A percentile compares a stretch with the other conserved stretches of the same genome.
Conservation (phyloP, 495 filamentous ascomycete species). For the Opeltia flavorubescens region DNA sequence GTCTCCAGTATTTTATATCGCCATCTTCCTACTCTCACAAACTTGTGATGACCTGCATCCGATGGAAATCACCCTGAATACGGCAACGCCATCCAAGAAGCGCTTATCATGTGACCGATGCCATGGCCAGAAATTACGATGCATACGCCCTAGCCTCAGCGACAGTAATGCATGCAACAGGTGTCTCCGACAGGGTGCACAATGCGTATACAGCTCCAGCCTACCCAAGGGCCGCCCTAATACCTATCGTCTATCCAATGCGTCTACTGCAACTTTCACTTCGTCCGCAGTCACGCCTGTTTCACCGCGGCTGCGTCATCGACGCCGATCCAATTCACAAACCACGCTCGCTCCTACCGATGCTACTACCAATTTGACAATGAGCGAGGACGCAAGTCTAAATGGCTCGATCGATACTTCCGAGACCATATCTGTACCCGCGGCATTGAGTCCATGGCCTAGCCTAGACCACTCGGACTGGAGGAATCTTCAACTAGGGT, state of each 20-base stretch:
- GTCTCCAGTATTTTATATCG: too few species aligned
- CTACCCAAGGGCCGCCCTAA: conserved; percentile 14
- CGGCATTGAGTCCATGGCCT: background rate
- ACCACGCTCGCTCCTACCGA: background rate
- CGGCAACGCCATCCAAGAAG: background rate
- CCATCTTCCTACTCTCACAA: too few species aligned
- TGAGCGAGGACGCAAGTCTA: background rate
- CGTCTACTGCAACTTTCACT: background rate
- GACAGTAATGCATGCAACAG: conserved; percentile 2
- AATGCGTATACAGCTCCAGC: conserved; percentile 13
- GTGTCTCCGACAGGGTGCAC: conserved; percentile 7
- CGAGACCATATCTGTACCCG: background rate
- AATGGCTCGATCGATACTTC: conserved; percentile 1
- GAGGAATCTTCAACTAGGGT: background rate
- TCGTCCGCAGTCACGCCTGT: background rate
- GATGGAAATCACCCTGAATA: background rate
- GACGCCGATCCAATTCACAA: background rate
- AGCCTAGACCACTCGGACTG: background rate
- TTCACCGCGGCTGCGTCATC: background rate
- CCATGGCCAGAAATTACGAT: conserved; percentile 18
- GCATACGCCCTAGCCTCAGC: conserved; percentile 4
- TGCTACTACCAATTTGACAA: background rate
- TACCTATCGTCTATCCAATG: conserved; percentile 2
- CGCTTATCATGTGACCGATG: conserved; percentile 17
- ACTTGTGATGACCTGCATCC: too few species aligned